Conservation (phyloP, 2,329 filamentous ascomycete genomes). For the Hypoxylon sp. region DNA sequence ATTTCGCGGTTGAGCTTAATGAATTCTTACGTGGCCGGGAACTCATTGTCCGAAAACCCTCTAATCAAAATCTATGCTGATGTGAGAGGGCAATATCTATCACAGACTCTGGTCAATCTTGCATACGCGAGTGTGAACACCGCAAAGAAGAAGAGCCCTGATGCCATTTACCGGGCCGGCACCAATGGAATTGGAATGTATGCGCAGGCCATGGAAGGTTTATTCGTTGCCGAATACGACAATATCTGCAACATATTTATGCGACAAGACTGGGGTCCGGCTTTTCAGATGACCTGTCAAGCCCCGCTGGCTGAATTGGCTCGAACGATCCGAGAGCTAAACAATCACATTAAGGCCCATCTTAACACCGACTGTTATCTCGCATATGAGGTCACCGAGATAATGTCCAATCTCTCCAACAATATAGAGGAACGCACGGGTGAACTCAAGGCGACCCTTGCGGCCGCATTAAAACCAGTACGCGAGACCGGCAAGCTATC, state of each 20-base stretch:
- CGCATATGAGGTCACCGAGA: slow-evolving; percentile 94
- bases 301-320: slow-evolving; percentile 84
- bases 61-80: slow-evolving; percentile 89
- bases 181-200: slow-evolving; percentile 95
- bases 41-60: slow-evolving; percentile 73
- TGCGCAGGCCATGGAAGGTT: slow-evolving; percentile 86
- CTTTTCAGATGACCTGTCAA: slow-evolving; percentile 85
- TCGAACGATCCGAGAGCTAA: slow-evolving; percentile 88
- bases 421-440: slow-evolving; percentile 86
- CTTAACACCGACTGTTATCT: slow-evolving; percentile 93
- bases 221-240: slow-evolving; percentile 90
- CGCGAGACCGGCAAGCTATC: slow-evolving; percentile 93
- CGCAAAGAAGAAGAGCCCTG: slow-evolving; percentile 83
- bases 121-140: slow-evolving; percentile 89
- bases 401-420: slow-evolving; percentile 84
- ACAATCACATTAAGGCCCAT: slow-evolving; percentile 88
- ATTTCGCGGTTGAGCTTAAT: slow-evolving; percentile 83
- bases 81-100: slow-evolving; percentile 88
- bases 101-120: slow-evolving; percentile 84
- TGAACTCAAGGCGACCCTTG: slow-evolving; percentile 85
- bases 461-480: slow-evolving; percentile 88
- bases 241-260: slow-evolving; percentile 91
- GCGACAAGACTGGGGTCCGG: slow-evolving; percentile 84
- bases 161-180: slow-evolving; percentile 87
- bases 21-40: slow-evolving; percentile 80